Evolutionary conservation across 129 eudicot genomes (phyloP).

Genomic region (Artemisia annua): DNA sequence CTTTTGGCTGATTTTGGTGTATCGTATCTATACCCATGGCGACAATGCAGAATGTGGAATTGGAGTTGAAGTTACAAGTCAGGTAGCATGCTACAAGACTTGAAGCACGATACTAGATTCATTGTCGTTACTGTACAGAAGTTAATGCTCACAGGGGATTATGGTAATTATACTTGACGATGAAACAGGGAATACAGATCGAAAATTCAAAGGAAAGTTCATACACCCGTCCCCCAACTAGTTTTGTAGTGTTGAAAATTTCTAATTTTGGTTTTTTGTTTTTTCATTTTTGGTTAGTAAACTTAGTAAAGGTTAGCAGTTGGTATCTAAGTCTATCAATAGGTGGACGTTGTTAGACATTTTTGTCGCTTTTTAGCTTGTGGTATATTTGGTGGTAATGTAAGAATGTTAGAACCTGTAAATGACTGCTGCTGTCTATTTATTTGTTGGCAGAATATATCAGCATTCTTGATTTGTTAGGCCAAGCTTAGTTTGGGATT

Average conservation of each 20-base stretch:
- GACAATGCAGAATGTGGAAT: slow-evolving; percentile 17
- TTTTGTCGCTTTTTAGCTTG: not conserved
- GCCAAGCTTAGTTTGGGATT: not conserved
- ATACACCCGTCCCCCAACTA: slow-evolving; percentile 1
- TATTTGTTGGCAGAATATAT: not conserved
- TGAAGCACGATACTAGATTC: slow-evolving; percentile 16
- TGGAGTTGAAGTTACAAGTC: slow-evolving; percentile 10
- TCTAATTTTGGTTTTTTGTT: not conserved
- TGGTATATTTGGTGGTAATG: slow-evolving; percentile 11
- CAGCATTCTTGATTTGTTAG: not conserved
- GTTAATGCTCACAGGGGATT: slow-evolving; percentile 20
- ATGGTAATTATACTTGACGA: not conserved
- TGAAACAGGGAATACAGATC: slow-evolving; percentile 9
- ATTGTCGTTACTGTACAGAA: slow-evolving; percentile 33
- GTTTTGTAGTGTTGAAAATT: slow-evolving; percentile 21
- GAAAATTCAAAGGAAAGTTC: slow-evolving; percentile 17
- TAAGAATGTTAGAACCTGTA: slow-evolving; percentile 20
- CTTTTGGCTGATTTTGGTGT: slow-evolving; percentile 18
- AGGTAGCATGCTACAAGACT: slow-evolving; percentile 25
- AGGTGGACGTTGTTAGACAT: slow-evolving; percentile 14
- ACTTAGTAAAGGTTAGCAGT: not conserved
- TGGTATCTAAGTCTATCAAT: too few species aligned
- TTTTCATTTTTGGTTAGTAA: not conserved
- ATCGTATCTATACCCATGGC: not conserved
- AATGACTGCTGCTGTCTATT: not conserved